Evolutionary conservation across 1,284 basidiomycete species (phyloP).

Genomic region (Coniophora puteana): DNA sequence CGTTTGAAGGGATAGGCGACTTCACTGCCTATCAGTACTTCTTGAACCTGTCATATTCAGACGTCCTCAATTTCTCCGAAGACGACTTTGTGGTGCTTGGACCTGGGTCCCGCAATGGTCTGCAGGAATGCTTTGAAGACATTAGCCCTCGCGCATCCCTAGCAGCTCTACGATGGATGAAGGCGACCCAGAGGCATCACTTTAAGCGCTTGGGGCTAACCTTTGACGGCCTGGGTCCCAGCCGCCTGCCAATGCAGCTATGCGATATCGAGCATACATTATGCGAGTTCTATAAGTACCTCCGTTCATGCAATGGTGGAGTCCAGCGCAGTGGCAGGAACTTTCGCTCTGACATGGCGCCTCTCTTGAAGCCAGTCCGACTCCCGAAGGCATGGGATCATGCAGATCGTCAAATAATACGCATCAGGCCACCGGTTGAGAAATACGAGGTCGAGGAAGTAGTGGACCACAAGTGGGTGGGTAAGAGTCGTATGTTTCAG

Average conservation of each 20-base stretch:
- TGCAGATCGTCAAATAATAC: slow-evolving; percentile 30
- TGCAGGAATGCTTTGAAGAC: slow-evolving; percentile 34
- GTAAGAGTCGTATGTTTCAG: slow-evolving; percentile 38
- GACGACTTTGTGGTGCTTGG: slow-evolving; percentile 62
- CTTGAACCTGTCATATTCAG: slow-evolving; percentile 52
- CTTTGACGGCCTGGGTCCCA: slow-evolving; percentile 44
- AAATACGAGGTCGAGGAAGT: slow-evolving; percentile 32
- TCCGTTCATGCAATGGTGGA: slow-evolving; percentile 39
- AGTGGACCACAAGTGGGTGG: slow-evolving; percentile 26
- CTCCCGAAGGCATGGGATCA: slow-evolving; percentile 53
- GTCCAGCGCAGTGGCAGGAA: slow-evolving; percentile 11
- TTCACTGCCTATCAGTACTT: slow-evolving; percentile 59
- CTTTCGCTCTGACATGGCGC: slow-evolving; percentile 32
- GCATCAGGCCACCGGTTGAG: slow-evolving; percentile 40
- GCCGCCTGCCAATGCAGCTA: slow-evolving; percentile 44
- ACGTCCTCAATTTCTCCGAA: slow-evolving; percentile 50
- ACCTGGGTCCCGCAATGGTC: slow-evolving; percentile 51
- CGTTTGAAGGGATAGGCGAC: slow-evolving; percentile 56
- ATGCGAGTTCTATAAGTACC: slow-evolving; percentile 67
- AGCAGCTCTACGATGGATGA: slow-evolving; percentile 51
- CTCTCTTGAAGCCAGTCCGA: slow-evolving; percentile 23
- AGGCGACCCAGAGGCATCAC: slow-evolving; percentile 46
- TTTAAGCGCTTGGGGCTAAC: slow-evolving; percentile 47
- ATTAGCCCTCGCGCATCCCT: slow-evolving; percentile 33
- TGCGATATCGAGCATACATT: slow-evolving; percentile 64